These are phyloP conservation scores for Blastocystis sp. DNA, from an alignment of 352 stramenopile species.

Conservation along the genomic window DNA sequence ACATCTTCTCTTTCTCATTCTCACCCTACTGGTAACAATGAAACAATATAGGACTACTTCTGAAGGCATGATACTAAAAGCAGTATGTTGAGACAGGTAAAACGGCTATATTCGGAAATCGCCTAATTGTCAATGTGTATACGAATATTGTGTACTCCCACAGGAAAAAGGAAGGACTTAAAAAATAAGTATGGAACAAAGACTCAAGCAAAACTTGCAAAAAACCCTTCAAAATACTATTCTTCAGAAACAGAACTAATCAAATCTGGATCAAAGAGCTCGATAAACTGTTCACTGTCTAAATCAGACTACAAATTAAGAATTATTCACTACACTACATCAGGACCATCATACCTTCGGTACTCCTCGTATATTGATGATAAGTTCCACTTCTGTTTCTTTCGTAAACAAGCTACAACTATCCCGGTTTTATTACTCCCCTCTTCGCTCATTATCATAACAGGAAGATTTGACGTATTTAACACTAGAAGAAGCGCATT, in stretches of 20 bases:
- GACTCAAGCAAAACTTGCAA: neutral
- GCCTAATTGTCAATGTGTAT: neutral
- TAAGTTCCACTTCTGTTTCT: conserved; percentile 84
- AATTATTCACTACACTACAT: conserved; percentile 69
- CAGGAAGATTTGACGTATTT: conserved; percentile 78
- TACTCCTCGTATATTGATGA: conserved; percentile 87
- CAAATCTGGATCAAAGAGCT: conserved; percentile 85
- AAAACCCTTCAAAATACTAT: neutral
- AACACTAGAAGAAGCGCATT: conserved; percentile 80
- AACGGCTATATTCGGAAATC: neutral
- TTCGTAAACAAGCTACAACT: conserved; percentile 80
- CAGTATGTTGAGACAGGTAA: neutral
- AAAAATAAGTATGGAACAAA: neutral
- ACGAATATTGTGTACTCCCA: neutral
- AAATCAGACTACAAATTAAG: conserved; percentile 64
- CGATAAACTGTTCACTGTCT: conserved; percentile 86
- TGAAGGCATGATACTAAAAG: neutral
- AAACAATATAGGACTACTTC: neutral
- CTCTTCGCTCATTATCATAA: conserved; percentile 82
- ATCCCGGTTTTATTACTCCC: conserved; percentile 79
- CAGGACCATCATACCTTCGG: conserved; percentile 78
- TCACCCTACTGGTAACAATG: neutral
- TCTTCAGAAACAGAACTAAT: conserved; percentile 70
- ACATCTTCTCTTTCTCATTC: conserved; percentile 17
- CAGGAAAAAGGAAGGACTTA: neutral